Base-by-base conservation (phyloP, 106 monocot species). In the Posidonia australis region DNA sequence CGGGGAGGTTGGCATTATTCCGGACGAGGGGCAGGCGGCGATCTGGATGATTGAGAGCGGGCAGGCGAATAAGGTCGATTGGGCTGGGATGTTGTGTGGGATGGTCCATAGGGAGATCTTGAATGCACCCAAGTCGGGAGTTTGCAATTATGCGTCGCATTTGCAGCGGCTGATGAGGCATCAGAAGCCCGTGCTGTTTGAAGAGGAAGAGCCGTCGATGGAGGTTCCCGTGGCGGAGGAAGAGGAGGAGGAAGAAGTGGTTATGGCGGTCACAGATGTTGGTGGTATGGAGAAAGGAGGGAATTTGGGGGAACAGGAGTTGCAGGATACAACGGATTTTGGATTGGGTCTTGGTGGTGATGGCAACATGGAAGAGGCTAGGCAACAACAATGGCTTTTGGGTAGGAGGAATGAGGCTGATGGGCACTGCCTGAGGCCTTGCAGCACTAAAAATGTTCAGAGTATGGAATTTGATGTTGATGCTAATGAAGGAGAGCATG, bases 101-200 rank as follows among this genome's bases (percentile, higher is more conserved):
- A 68, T 98, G 73, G 87, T 91, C 54, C 87, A 90, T 60, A 87
- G 78, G 62, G 91, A 98, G 72, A 54, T 98, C 17, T 2, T 51
- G 27, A 84, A 88, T 23, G 78, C 76, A 18, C 82, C 82, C 7
- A 73, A 75, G 24, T 71, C 76, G 10, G 90, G 91, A 14, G 19
- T 67, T n/a, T 91, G 84, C 54, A 83, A 79, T 67, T 98, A 91
- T 51, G 90, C 85, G 0, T 79, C 90, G 18, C 80, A 98, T 28
- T 62, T 98, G 22, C 98, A 98, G 81, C 66, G 32, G 76, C 74
- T 96, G 65, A 86, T 90, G 19, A 80, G 63, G 54, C 63, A 57
- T 59, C 96, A 90, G 62, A 77, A 76, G 68, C 84, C 78, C 0
- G n/a, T 49, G 14, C 26, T 90, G 44, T 84, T 90, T 44, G 60